Evolutionary conservation across 2,329 filamentous ascomycete genomes (phyloP).

Genomic region (Fusarium armeniacum): DNA sequence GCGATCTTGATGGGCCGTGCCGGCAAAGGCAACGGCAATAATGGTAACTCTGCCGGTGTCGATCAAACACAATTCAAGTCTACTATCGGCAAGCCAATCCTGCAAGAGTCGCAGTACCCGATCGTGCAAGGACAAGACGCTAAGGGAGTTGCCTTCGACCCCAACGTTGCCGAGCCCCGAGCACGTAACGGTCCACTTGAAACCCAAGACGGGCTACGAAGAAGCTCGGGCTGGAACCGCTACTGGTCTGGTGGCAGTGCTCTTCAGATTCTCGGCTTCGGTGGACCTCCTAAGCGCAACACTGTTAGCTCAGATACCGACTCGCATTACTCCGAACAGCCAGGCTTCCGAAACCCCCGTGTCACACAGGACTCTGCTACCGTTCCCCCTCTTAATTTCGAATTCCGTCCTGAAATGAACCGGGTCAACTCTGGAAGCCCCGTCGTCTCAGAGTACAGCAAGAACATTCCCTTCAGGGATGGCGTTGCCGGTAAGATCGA

Average conservation of each 20-base stretch:
- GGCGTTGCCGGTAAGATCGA: conserved; percentile 74
- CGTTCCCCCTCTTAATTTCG: conserved; percentile 77
- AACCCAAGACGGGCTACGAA: conserved; percentile 62
- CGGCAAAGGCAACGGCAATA: conserved; percentile 69
- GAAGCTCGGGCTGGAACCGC: conserved; percentile 81
- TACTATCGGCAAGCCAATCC: conserved; percentile 72
- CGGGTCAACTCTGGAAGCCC: conserved; percentile 78
- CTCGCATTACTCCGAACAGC: conserved; percentile 66
- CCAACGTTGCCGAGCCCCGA: conserved; percentile 54
- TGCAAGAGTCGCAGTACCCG: conserved; percentile 58
- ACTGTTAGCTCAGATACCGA: conserved; percentile 69
- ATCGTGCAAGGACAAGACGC: conserved; percentile 57
- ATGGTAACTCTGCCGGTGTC: conserved; percentile 64
- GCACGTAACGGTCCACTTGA: conserved; percentile 53
- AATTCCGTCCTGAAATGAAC: conserved; percentile 73
- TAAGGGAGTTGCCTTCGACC: conserved; percentile 58
- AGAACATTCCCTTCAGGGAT: conserved; percentile 65
- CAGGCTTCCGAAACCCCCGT: conserved; percentile 53
- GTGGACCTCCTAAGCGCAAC: conserved; percentile 59
- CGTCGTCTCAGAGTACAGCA: conserved; percentile 71
- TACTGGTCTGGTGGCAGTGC: conserved; percentile 83
- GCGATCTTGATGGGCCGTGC: conserved; percentile 76
- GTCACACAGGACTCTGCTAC: conserved; percentile 77
- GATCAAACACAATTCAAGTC: conserved; percentile 74
- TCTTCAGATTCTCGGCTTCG: conserved; percentile 74